Evolutionary conservation across 1,284 basidiomycete species (phyloP).

Genomic region (Trichosporon ovoides): DNA sequence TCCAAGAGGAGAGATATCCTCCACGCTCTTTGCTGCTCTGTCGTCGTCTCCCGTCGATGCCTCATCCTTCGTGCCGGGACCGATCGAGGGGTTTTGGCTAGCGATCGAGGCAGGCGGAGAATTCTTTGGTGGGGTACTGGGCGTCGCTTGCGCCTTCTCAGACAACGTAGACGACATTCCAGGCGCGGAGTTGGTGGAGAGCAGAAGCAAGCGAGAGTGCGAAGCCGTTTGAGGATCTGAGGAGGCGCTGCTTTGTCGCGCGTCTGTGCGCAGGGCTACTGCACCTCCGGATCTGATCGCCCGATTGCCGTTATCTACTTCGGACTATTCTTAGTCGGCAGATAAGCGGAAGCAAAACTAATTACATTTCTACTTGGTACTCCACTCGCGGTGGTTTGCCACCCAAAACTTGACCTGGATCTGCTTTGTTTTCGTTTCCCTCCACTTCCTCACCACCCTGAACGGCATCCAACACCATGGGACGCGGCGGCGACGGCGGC

Average conservation of each 20-base stretch:
- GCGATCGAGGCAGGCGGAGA: too few relatives aligned
- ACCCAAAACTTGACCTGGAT: not conserved
- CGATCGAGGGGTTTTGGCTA: too few relatives aligned
- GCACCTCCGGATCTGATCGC: too few relatives aligned
- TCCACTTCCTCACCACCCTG: not conserved
- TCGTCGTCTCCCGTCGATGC: too few relatives aligned
- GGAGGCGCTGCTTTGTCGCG: not conserved
- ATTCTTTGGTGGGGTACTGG: too few relatives aligned
- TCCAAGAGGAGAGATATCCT: too few relatives aligned
- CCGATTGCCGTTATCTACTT: slow-evolving; percentile 6
- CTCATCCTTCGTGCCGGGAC: too few relatives aligned
- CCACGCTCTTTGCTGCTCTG: too few relatives aligned
- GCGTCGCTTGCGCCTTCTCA: too few relatives aligned
- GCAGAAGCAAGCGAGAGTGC: too few relatives aligned
- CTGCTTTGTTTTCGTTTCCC: not conserved
- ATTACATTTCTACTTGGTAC: not conserved
- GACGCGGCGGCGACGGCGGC: slow-evolving; percentile 59
- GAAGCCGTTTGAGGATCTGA: not conserved
- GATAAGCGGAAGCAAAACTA: not conserved
- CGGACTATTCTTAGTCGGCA: not conserved
- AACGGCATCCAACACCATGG: slow-evolving; percentile 27
- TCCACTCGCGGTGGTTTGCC: not conserved
- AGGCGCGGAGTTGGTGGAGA: too few relatives aligned
- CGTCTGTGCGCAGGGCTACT: not conserved
- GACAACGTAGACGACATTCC: too few relatives aligned